Evolutionary conservation across 2,329 filamentous ascomycete genomes (phyloP).

Genomic region (Stromatinia cepivora): DNA sequence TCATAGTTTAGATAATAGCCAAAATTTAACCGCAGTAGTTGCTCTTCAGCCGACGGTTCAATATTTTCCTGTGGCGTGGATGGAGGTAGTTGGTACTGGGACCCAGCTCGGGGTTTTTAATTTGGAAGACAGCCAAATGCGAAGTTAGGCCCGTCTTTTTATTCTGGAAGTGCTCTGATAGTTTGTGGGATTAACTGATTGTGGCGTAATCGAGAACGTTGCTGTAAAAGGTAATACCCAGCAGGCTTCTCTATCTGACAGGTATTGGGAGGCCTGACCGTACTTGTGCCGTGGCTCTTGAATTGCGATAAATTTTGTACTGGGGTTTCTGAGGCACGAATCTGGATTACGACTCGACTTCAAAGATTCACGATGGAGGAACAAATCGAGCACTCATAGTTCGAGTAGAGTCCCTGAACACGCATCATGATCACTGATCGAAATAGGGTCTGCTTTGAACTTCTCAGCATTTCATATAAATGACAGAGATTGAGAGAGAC

Average conservation of each 20-base stretch:
- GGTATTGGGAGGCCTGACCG: not conserved
- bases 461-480: not conserved
- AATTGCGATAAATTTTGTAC: not conserved
- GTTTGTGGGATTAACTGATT: not conserved
- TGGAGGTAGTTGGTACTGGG: not conserved
- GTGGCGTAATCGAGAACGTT: not conserved
- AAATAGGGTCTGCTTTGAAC: not conserved
- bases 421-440: not conserved
- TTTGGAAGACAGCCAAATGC: constrained; percentile 17
- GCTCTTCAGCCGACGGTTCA: not conserved
- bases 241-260: not conserved
- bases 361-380: not conserved
- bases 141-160: not conserved
- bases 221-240: not conserved
- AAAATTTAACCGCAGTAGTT: not conserved
- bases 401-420: not conserved
- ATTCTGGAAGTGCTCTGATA: not conserved
- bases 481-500: not conserved
- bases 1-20: constrained; percentile 12
- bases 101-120: not conserved
- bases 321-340: not conserved
- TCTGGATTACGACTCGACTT: not conserved
- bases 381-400: not conserved
- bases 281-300: constrained; percentile 1
- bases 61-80: not conserved